Evolutionary conservation across 2,329 filamentous ascomycete species (phyloP).

Genomic region (Ophiostoma quercus): DNA sequence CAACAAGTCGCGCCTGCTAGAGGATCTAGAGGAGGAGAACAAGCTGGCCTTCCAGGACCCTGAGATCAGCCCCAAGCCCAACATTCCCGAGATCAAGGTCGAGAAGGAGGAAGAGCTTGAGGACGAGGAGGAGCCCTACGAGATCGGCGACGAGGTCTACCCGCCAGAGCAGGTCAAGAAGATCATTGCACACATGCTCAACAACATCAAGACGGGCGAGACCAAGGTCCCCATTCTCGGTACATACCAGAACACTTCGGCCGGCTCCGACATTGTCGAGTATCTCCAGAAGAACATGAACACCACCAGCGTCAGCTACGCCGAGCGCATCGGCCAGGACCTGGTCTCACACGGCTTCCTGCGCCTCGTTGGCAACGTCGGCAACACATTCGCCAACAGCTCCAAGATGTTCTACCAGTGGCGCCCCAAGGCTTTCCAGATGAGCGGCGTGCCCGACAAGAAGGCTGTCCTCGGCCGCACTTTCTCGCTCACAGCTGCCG

Average conservation of each 20-base stretch:
- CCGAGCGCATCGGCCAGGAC: constrained; percentile 92
- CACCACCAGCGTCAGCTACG: constrained; percentile 78
- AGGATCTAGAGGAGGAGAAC: constrained; percentile 97
- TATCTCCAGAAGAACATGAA: constrained; percentile 88
- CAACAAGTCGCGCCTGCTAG: constrained; percentile 95
- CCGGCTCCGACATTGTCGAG: constrained; percentile 88
- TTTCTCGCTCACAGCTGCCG: constrained; percentile 59
- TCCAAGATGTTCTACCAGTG: constrained; percentile 97
- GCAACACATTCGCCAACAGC: constrained; percentile 93
- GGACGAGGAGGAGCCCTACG: constrained; percentile 72
- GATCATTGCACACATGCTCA: constrained; percentile 78
- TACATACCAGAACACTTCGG: constrained; percentile 88
- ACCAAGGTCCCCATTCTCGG: constrained; percentile 94
- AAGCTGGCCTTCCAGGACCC: constrained; percentile 95
- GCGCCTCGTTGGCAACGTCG: constrained; percentile 86
- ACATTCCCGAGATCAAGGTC: constrained; percentile 76
- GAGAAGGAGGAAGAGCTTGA: constrained; percentile 59
- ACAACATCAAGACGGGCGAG: constrained; percentile 80
- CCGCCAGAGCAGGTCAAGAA: constrained; percentile 83
- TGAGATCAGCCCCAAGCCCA: constrained; percentile 59
- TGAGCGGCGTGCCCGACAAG: constrained; percentile 84
- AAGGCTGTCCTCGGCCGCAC: constrained; percentile 67
- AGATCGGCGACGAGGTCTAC: constrained; percentile 87
- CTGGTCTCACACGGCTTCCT: constrained; percentile 80
- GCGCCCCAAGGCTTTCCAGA: constrained; percentile 84